Evolutionary conservation across 75 land plant species (phyloP), one percentile per base, ranked within the genome.

Genomic region (Picea glauca): DNA sequence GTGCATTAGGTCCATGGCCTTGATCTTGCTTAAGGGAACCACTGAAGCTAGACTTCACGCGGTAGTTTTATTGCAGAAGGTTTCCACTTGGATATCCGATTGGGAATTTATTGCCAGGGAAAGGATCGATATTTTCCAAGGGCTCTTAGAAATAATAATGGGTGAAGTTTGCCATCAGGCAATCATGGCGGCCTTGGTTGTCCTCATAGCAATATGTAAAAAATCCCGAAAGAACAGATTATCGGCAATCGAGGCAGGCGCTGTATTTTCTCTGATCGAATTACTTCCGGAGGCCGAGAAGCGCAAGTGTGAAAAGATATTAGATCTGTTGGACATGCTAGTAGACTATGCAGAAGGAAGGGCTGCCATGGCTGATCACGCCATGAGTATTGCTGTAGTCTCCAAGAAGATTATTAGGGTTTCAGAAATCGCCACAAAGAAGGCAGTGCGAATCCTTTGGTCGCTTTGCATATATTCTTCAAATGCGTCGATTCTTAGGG

Each of bases 351-450:
- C 26, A 26, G 26, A 26, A 26, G 26, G 26, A 26, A 26, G 26
- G 26, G 26, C 26, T 23, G 90, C 82, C 78, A 78, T 92, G 60
- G 57, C 84, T 64, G 72, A 62, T 40, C 94, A 94, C 58, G 87
- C 78, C 20, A 88, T 87, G 17, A 91, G 87, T 31, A 30, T 91
- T 20, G 93, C 93, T 30, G 79, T 82, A 13, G 89, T 91, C 78
- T 68, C 89, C 23, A 89, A 85, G 87, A 86, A 83, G 79, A 85
- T 91, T 13, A 75, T 89, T 30, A 87, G 87, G 86, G 89, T 91
- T 30, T 91, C 93, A 5, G 70, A 59, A 1, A 75, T 54, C 67
- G 91, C 83, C 8, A 89, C 76, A 2, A 85, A 87, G 38, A 76
- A 79, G 58, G 89, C 86, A 15, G 93, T 87, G 78, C 85, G 77